Conservation (phyloP, 2,329 filamentous ascomycete species). For the Penicillium sp. region DNA sequence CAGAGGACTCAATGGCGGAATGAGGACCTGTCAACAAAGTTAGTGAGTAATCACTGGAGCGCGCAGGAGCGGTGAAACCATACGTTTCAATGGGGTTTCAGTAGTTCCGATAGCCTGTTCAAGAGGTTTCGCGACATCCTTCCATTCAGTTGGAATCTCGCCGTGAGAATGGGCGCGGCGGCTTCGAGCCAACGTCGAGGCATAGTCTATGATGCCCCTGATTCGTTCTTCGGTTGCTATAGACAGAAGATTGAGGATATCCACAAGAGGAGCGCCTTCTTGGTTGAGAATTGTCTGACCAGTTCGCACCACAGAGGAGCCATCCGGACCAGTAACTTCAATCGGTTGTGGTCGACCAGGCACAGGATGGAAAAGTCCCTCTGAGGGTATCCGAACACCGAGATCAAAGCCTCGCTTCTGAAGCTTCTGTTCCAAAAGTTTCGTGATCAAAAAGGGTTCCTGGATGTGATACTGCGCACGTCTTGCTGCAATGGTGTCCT, state of each 20-base stretch:
- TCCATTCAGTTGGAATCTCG: constrained; percentile 70
- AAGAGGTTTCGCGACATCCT: constrained; percentile 57
- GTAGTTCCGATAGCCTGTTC: constrained; percentile 36
- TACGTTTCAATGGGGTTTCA: constrained; percentile 41
- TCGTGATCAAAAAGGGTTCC: constrained; percentile 68
- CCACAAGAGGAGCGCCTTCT: constrained; percentile 63
- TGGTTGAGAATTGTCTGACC: constrained; percentile 72
- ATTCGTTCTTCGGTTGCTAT: constrained; percentile 78
- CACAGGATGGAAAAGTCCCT: constrained; percentile 50
- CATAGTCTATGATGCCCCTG: constrained; percentile 71
- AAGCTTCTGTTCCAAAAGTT: constrained; percentile 52
- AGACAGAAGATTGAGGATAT: constrained; percentile 78
- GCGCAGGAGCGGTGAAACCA: constrained; percentile 11
- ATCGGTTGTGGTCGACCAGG: constrained; percentile 44
- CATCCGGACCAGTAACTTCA: constrained; percentile 58
- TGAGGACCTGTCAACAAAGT: constrained; percentile 34
- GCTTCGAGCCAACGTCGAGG: constrained; percentile 64
- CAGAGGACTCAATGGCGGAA: constrained; percentile 40
- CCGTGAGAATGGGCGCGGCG: constrained; percentile 78
- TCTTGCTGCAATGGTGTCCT: constrained; percentile 61
- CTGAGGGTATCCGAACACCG: constrained; percentile 57
- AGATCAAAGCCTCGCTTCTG: constrained; percentile 57
- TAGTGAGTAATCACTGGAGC: constrained; percentile 9
- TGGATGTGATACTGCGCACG: constrained; percentile 66
- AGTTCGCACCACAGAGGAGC: constrained; percentile 58